These are phyloP conservation scores for Alternaria arbusti DNA, from an alignment of 2,329 filamentous ascomycete genomes.

Conservation along the genomic window DNA sequence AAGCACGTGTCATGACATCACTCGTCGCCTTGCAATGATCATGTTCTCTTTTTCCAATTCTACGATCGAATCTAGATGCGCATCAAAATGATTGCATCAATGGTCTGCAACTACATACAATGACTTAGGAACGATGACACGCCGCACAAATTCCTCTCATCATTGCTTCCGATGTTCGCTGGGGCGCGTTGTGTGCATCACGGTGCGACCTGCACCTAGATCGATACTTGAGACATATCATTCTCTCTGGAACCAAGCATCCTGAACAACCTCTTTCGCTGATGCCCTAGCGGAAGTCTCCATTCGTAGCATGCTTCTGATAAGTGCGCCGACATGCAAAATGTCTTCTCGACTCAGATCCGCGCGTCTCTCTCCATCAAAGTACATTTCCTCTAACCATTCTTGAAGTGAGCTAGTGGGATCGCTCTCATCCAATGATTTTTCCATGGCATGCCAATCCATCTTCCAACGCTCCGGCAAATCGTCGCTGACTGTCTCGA, in stretches of 20 bases:
- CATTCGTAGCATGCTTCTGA: slow-evolving; percentile 24
- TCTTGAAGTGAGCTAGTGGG: slow-evolving; percentile 36
- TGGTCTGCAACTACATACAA: background rate
- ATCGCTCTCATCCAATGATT: slow-evolving; percentile 13
- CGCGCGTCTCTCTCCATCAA: slow-evolving; percentile 33
- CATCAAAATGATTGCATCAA: background rate
- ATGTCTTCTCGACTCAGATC: slow-evolving; percentile 28
- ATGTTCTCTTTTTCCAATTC: background rate
- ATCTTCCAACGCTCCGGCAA: slow-evolving; percentile 45
- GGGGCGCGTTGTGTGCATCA: too few species aligned
- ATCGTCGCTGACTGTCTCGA: slow-evolving; percentile 42
- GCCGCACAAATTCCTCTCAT: too few species aligned
- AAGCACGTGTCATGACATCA: background rate
- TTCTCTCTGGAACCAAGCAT: slow-evolving; percentile 20
- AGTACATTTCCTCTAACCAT: slow-evolving; percentile 50
- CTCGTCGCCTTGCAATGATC: background rate
- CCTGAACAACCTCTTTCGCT: slow-evolving; percentile 20
- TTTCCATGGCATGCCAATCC: slow-evolving; percentile 35
- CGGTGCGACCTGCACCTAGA: too few species aligned
- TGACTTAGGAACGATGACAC: too few species aligned
- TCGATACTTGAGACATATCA: background rate
- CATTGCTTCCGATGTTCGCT: too few species aligned
- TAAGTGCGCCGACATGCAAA: slow-evolving; percentile 16
- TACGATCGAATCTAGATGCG: background rate
- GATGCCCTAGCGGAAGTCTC: slow-evolving; percentile 26